phyloP scores from a whole-genome alignment of 1,284 basidiomycete genomes.

The Tilletia walkeri region DNA sequence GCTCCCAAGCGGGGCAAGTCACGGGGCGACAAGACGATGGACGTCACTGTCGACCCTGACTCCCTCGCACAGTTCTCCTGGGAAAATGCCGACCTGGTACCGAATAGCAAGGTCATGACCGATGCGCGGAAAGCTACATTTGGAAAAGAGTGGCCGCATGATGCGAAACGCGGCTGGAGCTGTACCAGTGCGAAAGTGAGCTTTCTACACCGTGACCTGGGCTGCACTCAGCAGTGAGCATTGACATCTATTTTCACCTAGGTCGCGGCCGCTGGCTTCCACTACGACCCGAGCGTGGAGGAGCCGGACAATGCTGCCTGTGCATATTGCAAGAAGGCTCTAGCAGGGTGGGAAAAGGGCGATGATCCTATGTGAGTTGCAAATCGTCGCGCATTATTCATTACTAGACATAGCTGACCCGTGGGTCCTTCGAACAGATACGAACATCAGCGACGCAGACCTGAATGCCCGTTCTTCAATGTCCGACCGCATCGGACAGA shows the following conservation, averaged over 20 bases:
- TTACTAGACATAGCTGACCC: background rate
- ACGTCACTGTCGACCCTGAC: slow-evolving; percentile 2
- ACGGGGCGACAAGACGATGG: slow-evolving; percentile 20
- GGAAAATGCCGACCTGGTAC: slow-evolving; percentile 34
- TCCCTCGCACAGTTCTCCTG: slow-evolving; percentile 30
- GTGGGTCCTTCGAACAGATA: slow-evolving; percentile 21
- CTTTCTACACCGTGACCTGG: background rate
- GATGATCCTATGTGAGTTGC: slow-evolving; percentile 48
- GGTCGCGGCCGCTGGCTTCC: slow-evolving; percentile 54
- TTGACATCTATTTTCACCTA: slow-evolving; percentile 1
- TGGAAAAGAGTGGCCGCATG: slow-evolving; percentile 48
- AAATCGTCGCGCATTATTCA: background rate
- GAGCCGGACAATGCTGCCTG: slow-evolving; percentile 52
- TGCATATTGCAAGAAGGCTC: slow-evolving; percentile 47
- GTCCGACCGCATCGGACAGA: background rate
- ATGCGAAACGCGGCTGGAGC: slow-evolving; percentile 54
- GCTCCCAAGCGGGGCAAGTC: background rate
- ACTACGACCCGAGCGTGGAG: slow-evolving; percentile 44
- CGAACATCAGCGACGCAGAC: slow-evolving; percentile 49
- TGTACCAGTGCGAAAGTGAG: slow-evolving; percentile 50
- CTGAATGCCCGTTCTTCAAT: slow-evolving; percentile 53
- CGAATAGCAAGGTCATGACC: slow-evolving; percentile 42
- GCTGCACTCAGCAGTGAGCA: background rate
- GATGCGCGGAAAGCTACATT: slow-evolving; percentile 50
- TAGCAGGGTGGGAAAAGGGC: slow-evolving; percentile 54